Evolutionary conservation across 148 eudicot genomes (phyloP), one percentile per base, ranked within the genome.

Genomic region (Rhododendron vialii): DNA sequence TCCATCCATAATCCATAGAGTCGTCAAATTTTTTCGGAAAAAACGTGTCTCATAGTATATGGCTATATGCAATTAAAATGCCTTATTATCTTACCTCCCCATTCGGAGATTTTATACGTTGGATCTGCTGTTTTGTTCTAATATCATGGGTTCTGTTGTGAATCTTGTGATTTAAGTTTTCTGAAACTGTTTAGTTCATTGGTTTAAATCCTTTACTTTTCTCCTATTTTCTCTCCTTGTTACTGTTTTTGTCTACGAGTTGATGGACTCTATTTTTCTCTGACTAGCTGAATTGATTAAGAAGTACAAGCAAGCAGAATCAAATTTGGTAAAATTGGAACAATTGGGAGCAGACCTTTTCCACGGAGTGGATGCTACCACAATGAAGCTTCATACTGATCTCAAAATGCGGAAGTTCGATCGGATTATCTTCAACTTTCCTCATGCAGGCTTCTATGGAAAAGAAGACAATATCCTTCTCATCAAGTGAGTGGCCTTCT

Each of bases 391-490:
- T 73, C 87, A 91, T 83, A 6, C 84, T 50, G 87, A 90, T 89
- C 91, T 94, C 61, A 61, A 41, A 11, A 86, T 43, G 87, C 83
- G 89, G 83, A 91, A 89, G 84, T 93, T 95, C 82, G 95, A 95
- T 61, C 88, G 95, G 47, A 92, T 95, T 69, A 87, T 95, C 26
- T 95, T 84, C 53, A 95, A 95, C 85, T 95, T 95, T 38, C 95
- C 98, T 14, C 98, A 91, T 51, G 98, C 96, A 5, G 96, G 98
- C 69, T 93, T 95, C 75, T 79, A 86, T 86, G 91, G 93, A 41
- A 88, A 61, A 82, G 93, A 91, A 90, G 85, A 87, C 35, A 24
- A 33, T 41, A n/a, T 11, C 2, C 75, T 7, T 55, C 77, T 91
- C 28, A 93, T 94, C 65, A 36, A 45, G 98, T 94, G 85, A 89